Evolutionary conservation across 441 rosid species (phyloP).

Genomic region (Sinapis alba): DNA sequence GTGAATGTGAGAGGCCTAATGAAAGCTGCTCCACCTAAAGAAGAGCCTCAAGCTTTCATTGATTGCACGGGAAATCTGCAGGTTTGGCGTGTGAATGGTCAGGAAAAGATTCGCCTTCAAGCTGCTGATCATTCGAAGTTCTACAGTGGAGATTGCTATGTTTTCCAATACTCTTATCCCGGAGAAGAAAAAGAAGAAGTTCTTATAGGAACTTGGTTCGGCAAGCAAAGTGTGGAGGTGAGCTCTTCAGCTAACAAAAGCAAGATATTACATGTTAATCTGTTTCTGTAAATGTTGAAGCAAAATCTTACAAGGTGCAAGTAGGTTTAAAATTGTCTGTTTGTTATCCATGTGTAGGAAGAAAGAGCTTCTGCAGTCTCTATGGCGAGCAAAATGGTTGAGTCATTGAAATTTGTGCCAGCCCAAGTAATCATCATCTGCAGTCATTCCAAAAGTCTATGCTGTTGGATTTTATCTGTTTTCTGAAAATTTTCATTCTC

Average conservation of each 20-base stretch:
- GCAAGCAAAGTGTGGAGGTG: slow-evolving; percentile 67
- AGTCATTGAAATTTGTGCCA: slow-evolving; percentile 81
- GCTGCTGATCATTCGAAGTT: slow-evolving; percentile 73
- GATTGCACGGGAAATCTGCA: slow-evolving; percentile 78
- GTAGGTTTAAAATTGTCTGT: slow-evolving; percentile 13
- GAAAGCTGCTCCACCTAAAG: slow-evolving; percentile 50
- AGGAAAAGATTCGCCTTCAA: slow-evolving; percentile 56
- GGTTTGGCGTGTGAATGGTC: slow-evolving; percentile 81
- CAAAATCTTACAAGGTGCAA: neutral
- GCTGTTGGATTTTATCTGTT: neutral
- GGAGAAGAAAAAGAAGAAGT: slow-evolving; percentile 67
- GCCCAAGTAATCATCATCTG: slow-evolving; percentile 62
- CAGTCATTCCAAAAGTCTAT: slow-evolving; percentile 9
- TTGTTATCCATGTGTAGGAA: slow-evolving; percentile 51
- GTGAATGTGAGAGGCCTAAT: slow-evolving; percentile 82
- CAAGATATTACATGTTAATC: neutral
- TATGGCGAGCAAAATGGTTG: slow-evolving; percentile 84
- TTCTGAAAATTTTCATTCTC: slow-evolving; percentile 7
- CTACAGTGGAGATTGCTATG: slow-evolving; percentile 86
- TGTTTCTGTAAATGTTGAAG: neutral
- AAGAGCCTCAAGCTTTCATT: slow-evolving; percentile 58
- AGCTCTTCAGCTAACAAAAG: neutral
- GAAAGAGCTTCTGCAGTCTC: slow-evolving; percentile 83
- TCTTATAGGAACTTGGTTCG: slow-evolving; percentile 83
- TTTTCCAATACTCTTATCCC: slow-evolving; percentile 77